These are phyloP conservation scores for Barbatosphaeria neglecta DNA, from an alignment of 495 filamentous ascomycete genomes.

Conservation along the genomic window DNA sequence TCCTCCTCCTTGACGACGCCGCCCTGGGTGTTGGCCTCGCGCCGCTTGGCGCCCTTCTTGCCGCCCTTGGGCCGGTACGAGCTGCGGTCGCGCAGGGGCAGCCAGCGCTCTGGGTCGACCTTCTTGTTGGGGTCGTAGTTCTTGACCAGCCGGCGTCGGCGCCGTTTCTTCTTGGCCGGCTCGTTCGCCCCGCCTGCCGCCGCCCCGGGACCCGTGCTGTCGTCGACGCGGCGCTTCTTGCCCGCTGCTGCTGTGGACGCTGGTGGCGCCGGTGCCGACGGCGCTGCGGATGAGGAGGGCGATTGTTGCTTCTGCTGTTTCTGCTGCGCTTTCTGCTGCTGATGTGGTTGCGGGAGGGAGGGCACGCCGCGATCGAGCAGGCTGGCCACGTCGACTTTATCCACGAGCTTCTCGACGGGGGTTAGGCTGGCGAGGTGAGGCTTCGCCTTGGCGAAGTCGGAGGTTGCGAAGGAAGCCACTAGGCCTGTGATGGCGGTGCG, in stretches of 20 bases:
- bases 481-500: slow-evolving; percentile 62
- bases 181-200: no score
- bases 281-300: no score
- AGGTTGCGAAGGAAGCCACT: slow-evolving; percentile 68
- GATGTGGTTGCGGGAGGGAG: slow-evolving; percentile 31
- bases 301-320: background rate
- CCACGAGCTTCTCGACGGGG: slow-evolving; percentile 50
- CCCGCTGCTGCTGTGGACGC: background rate
- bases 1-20: slow-evolving; percentile 60
- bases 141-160: slow-evolving; percentile 65
- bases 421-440: slow-evolving; percentile 53
- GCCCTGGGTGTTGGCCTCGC: slow-evolving; percentile 57
- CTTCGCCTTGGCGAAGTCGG: slow-evolving; percentile 47
- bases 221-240: slow-evolving; percentile 19
- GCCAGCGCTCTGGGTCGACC: slow-evolving; percentile 82
- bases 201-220: slow-evolving; percentile 42
- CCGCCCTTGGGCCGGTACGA: slow-evolving; percentile 83
- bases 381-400: slow-evolving; percentile 51
- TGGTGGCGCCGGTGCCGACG: background rate
- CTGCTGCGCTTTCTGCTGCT: background rate
- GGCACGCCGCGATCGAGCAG: slow-evolving; percentile 73
- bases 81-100: slow-evolving; percentile 79
- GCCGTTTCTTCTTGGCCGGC: slow-evolving; percentile 53
- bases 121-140: slow-evolving; percentile 62
- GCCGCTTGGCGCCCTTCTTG: slow-evolving; percentile 61